Evolutionary conservation across 2,329 filamentous ascomycete genomes (phyloP), one percentile per base, ranked within the genome.

Genomic region (Escovopsis sp.): DNA sequence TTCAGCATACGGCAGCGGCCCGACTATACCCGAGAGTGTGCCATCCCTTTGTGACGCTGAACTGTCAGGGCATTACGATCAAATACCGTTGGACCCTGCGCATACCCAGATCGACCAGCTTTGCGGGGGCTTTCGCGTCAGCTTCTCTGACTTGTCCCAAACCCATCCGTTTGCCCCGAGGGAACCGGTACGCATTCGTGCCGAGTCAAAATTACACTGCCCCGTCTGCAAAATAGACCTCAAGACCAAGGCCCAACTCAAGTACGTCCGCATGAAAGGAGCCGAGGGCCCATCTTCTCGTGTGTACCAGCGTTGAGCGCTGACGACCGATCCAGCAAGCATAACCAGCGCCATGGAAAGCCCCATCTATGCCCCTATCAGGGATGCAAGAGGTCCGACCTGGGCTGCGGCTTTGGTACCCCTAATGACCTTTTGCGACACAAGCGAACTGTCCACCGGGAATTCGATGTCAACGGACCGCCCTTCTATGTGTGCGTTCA

Each of bases 361-460:
- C 74, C 77, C 0, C 76, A 71, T 55, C 70, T 61, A 44, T 94
- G 87, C 53, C 53, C 67, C 4, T 59, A 74, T 20, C 48, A 56
- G 1, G 63, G 63, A 5, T 93, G 86, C 56, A 49, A 53, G 8
- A 51, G 43, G 24, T 68, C 77, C 14, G 63, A 57, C 5, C 67
- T 74, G 46, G 85, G 43, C 5, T 94, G 94, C 52, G 79, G 43
- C 5, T 94, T 94, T 52, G 79, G 80, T 14, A 93, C 85, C 0
- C 59, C 65, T 14, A 94, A 93, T 55, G 88, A 94, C 51, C 73
- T 89, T 11, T 73, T 81, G n/a, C 71, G 88, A 40, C 88, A 94
- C 56, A 76, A 72, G 50, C 77, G 75, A 53, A 82, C 78, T 45
- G 77, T 83, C 6, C 87, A 94, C 55, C 51, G 64, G 59, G 44